Base-by-base conservation (phyloP, 805 yeast species). In the Soucietia sequanensis region DNA sequence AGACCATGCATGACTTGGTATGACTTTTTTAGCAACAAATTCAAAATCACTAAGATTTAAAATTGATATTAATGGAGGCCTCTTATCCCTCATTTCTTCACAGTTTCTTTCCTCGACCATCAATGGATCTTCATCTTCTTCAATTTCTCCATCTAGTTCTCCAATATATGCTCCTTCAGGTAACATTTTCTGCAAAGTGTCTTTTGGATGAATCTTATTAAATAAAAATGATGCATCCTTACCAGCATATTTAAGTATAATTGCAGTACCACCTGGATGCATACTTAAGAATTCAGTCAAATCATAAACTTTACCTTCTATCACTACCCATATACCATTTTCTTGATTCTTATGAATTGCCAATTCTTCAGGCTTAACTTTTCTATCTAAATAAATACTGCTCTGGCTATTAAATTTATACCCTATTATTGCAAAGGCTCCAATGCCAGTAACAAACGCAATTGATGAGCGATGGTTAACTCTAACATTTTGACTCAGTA, bases 251-350 rank as follows among this genome's bases (percentile, higher is more conserved):
- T 54, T 56, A 31, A 70, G 45, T 20, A 75, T 60, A 12, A 72
- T 63, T 11, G 48, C 44, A 27, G 48, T 53, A n/a, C 80, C 80
- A 16, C 80, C 80, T 2, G 80, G 80, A 48, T 70, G 76, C 12
- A 46, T 42, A 6, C 56, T 46, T 2, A 68, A 28, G 38, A 69
- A 70, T 11, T 47, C 50, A 13, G 65, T 56, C 38, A 62, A 33
- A 38, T 61, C 65, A 41, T 59, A 62, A 4, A 62, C 65, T 21
- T 57, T 38, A 3, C 59, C 60, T 20, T 57, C 44, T 29, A 62
- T 46, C 4, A 45, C 59, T 2, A 59, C 55, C 68, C 68, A 62
- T 12, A 50, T 17, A 1, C 39, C 38, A 8, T 30, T 30, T 21
- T 35, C 39, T 5, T 13, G 11, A 8, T 38, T 27, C 27, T 34